phyloP scores from a whole-genome alignment of 371 early-diverging fungal genomes.

The Lichtheimia ramosa region DNA sequence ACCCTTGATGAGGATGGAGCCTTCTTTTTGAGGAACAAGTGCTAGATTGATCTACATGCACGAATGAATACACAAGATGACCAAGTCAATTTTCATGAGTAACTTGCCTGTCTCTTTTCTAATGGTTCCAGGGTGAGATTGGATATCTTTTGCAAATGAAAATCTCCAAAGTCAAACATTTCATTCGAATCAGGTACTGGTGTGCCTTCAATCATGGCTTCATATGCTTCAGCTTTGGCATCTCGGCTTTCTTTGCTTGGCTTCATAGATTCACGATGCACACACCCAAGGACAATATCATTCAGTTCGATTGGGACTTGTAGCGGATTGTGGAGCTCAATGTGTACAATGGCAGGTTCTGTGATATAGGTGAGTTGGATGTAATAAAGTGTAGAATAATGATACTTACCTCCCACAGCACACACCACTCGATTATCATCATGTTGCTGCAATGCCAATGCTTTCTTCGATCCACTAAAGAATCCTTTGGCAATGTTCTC shows the following conservation, averaged over 20 bases:
- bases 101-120: slow-evolving; percentile 50
- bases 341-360: slow-evolving; percentile 71
- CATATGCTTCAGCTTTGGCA: slow-evolving; percentile 27
- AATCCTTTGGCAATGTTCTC: slow-evolving; percentile 42
- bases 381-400: background rate
- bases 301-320: slow-evolving; percentile 58
- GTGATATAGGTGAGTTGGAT: background rate
- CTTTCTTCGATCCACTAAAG: slow-evolving; percentile 38
- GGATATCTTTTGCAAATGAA: slow-evolving; percentile 53
- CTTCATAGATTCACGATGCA: slow-evolving; percentile 46
- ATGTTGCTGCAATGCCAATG: slow-evolving; percentile 45
- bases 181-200: slow-evolving; percentile 15
- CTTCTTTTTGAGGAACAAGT: slow-evolving; percentile 74
- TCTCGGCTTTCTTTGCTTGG: slow-evolving; percentile 10
- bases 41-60: slow-evolving; percentile 61
- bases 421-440: slow-evolving; percentile 59
- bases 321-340: slow-evolving; percentile 67
- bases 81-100: background rate
- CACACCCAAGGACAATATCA: slow-evolving; percentile 65
- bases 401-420: slow-evolving; percentile 68
- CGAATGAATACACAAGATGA: background rate
- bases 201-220: slow-evolving; percentile 32
- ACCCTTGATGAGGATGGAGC: slow-evolving; percentile 72
- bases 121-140: slow-evolving; percentile 53
- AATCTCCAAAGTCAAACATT: slow-evolving; percentile 38